Base-by-base conservation (phyloP, 177 flowering plant species). In the Telopea speciosissima region DNA sequence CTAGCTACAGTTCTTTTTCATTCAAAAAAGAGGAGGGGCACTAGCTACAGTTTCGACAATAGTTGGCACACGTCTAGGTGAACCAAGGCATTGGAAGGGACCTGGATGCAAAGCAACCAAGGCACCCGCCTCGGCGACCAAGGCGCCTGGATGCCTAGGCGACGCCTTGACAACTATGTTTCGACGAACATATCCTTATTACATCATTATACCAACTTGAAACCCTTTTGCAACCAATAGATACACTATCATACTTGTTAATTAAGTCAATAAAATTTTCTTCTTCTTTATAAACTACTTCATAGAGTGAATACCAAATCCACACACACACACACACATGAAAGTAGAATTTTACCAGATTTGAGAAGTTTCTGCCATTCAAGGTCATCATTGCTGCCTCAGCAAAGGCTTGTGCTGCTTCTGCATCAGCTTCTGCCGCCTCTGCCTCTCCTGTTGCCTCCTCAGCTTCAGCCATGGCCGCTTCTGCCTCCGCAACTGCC, bases 401-500 rank as follows among this genome's bases (percentile, higher is more conserved):
- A 61, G 93, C 96, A 83, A 88, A 95, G 73, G 97, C 97, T 79
- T 89, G 86, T 45, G 92, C 91, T 63, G 85, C 94, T 75, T 87
- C 96, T 31, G 99, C 97, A 73, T 92, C 99, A 72, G 93, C 97
- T 78, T 92, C 98, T 36, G 97, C 97, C 44, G 81, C 89, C 68
- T 94, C 97, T 33, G 98, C 98, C 78, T 94, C 98, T 73, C 86
- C 84, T 22, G 90, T 91, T 13, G 98, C 97, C 78, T 88, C 90
- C 80, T 92, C 98, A 71, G 97, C 97, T 76, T 85, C 93, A 49
- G 92, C 90, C 71, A 94, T 85, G 62, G 95, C 92, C 73, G 86
- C 88, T 83, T 94, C 98, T 61, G 97, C 98, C 77, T 90, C 97
- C 10, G 93, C 91, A 76, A 92, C 95, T 56, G 97, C 97, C 77